Base-by-base conservation (phyloP, 208 protist genomes). In the Trypanosoma avium region DNA sequence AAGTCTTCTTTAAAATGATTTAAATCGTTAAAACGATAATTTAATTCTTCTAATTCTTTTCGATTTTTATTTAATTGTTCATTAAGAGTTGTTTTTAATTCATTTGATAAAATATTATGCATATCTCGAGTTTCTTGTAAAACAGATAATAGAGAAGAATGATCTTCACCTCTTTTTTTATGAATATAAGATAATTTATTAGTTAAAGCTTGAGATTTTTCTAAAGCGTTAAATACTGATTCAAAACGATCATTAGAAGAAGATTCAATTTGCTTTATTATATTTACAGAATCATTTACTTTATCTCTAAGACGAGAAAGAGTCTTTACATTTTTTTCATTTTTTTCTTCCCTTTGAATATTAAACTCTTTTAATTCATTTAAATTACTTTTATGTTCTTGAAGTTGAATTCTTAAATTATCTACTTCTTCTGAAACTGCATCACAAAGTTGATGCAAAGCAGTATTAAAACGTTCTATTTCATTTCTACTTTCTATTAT, bases 191-290 rank as follows among this genome's bases (percentile, higher is more conserved):
- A 55, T 38, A 62, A 22, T 43, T 48, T 70, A 15, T 56, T 46
- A 5, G 30, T 49, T 17, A 70, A 56, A 27, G 35, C 26, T 7
- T 62, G 55, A 12, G 27, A 56, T 29, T 62, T 70, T 36, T 54
- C 55, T 26, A 70, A n/a, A 4, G 64, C 33, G 4, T 22, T 47
- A 56, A 57, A 70, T 1, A 70, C 46, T 24, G 55, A 47, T 22
- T 70, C 55, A 56, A 70, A 70, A 40, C 64, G 64, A 29, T 48
- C 27, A 45, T 62, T 33, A 1, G 55, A 62, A 27, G 64, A 62
- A 21, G n/a, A 57, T 46, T 62, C 64, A 7, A 61, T 2, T 4
- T 56, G 54, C 33, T 54, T 59, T 15, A 70, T 26, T 32, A 62
- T 26, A 15, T 2, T 46, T 29, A 56, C 13, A 43, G 15, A 35